Evolutionary conservation across 305 asterid genomes (phyloP).

Genomic region (Rubia occidens): DNA sequence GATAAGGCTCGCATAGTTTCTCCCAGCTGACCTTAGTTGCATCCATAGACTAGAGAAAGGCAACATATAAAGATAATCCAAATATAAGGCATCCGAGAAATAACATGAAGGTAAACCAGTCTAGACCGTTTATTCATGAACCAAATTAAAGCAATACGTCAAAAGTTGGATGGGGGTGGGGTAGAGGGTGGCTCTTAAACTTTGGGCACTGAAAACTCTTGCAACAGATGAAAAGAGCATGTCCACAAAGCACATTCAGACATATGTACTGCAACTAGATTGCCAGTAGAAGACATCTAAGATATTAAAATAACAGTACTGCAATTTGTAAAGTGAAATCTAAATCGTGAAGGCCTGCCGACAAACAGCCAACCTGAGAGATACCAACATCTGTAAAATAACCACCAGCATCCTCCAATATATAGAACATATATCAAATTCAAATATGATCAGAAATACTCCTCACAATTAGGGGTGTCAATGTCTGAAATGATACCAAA

Average conservation of each 20-base stretch:
- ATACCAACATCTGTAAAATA: background rate
- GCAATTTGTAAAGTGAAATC: background rate
- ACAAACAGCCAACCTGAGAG: background rate
- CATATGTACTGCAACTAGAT: background rate
- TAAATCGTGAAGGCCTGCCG: background rate
- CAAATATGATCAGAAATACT: background rate
- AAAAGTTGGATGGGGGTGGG: background rate
- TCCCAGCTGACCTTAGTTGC: slow-evolving; percentile 19
- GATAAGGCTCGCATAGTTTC: slow-evolving; percentile 20
- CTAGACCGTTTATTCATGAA: background rate
- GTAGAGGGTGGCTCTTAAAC: background rate
- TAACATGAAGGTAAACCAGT: background rate
- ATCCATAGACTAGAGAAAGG: slow-evolving; percentile 22
- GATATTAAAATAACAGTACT: background rate
- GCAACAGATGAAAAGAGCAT: background rate
- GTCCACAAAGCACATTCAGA: background rate
- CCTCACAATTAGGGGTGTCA: background rate
- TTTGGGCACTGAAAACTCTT: background rate
- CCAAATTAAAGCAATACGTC: background rate
- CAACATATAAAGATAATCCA: background rate
- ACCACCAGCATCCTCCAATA: background rate
- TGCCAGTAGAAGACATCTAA: background rate
- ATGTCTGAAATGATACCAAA: background rate
- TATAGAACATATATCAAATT: background rate
- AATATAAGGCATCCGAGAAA: background rate